Conservation (phyloP, 2,329 filamentous ascomycete species). For the Fusarium palustre region DNA sequence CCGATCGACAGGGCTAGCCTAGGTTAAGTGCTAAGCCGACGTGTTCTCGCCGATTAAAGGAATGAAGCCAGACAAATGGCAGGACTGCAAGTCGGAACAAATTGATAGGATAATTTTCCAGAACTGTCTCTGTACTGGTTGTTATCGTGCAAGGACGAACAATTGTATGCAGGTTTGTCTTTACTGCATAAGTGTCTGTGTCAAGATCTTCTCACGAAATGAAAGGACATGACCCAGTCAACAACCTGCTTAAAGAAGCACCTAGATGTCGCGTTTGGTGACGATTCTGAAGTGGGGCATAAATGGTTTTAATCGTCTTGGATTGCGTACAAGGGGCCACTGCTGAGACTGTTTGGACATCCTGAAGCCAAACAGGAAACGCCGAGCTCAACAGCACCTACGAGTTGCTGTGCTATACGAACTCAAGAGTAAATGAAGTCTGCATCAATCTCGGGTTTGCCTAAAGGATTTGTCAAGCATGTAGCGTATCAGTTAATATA, state of each 20-base stretch:
- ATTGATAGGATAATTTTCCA: background rate
- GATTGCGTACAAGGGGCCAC: conserved; percentile 15
- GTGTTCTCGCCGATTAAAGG: conserved; percentile 10
- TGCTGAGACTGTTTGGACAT: conserved; percentile 26
- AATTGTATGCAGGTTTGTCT: background rate
- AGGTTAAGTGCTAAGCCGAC: conserved; percentile 27
- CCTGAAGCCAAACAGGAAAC: conserved; percentile 31
- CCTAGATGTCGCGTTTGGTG: conserved; percentile 25
- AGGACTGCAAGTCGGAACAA: conserved; percentile 9
- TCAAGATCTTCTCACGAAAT: background rate
- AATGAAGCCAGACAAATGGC: conserved; percentile 18
- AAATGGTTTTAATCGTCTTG: conserved; percentile 18
- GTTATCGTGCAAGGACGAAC: background rate
- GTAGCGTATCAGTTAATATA: conserved; percentile 14
- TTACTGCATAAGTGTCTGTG: too few species aligned
- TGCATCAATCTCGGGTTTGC: conserved; percentile 13
- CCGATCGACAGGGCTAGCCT: conserved; percentile 42
- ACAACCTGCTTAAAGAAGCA: background rate
- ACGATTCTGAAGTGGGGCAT: conserved; percentile 31
- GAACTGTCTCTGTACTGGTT: background rate
- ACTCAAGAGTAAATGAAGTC: background rate
- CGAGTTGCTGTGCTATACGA: background rate
- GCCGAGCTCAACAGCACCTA: conserved; percentile 19
- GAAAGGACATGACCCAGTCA: background rate
- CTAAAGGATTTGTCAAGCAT: conserved; percentile 2